phyloP scores from a whole-genome alignment of 2,329 filamentous ascomycete species.

The Nemania sp. region DNA sequence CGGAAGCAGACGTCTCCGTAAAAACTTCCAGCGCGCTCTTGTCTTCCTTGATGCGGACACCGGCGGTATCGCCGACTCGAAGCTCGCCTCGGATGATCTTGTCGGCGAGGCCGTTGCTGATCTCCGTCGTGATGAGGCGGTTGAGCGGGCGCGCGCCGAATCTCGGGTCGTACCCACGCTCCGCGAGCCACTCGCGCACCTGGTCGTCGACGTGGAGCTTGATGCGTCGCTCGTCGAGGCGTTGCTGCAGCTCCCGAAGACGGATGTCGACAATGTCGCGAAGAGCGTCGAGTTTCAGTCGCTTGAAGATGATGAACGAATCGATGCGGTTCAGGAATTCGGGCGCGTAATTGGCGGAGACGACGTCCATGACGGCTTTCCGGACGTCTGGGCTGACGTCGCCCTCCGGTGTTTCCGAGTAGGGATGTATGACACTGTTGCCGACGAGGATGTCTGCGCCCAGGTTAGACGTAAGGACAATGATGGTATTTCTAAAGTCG shows the following conservation, averaged over 20 bases:
- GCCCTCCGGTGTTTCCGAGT: constrained; percentile 65
- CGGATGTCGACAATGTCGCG: constrained; percentile 94
- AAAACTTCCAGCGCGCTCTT: constrained; percentile 60
- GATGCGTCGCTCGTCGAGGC: constrained; percentile 86
- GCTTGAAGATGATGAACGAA: constrained; percentile 95
- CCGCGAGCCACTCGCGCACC: constrained; percentile 84
- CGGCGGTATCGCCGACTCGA: constrained; percentile 73
- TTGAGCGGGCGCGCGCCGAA: constrained; percentile 93
- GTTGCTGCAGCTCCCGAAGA: constrained; percentile 78
- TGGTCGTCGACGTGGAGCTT: constrained; percentile 70
- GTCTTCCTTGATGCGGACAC: constrained; percentile 69
- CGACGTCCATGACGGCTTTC: constrained; percentile 84
- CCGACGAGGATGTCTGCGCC: constrained; percentile 90
- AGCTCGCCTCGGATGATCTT: constrained; percentile 88
- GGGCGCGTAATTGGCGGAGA: constrained; percentile 75
- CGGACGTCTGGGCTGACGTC: constrained; percentile 76
- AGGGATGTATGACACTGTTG: constrained; percentile 66
- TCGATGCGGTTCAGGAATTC: constrained; percentile 97
- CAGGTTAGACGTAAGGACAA: constrained; percentile 93
- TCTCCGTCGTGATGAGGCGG: constrained; percentile 85
- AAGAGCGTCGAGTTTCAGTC: constrained; percentile 76
- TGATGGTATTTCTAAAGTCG: constrained; percentile 95
- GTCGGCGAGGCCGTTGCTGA: constrained; percentile 86
- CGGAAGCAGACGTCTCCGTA: constrained; percentile 5
- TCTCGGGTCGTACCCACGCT: constrained; percentile 86